Base-by-base conservation (phyloP, 2,329 filamentous ascomycete species). In the Aspergillus jensenii region DNA sequence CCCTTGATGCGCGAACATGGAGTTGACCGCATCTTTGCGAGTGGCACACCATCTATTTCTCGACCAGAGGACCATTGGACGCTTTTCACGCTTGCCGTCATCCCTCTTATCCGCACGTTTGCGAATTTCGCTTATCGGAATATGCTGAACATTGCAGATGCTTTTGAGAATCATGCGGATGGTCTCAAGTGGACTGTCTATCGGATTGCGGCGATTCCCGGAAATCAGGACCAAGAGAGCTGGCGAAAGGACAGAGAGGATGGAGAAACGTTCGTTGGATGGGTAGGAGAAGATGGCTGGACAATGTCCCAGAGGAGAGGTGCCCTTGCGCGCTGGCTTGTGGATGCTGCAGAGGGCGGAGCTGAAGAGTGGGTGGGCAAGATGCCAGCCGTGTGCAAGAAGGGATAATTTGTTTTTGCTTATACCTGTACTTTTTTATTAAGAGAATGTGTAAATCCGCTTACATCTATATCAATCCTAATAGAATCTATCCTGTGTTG, bases 331-430 rank as follows among this genome's bases (percentile, higher is more conserved):
- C 27, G 51, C 14, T 54, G 51, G 51, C 51, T 54, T 27, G 51
- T 54, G 37, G 51, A 54, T 33, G 41, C 43, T 47, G 51, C 41
- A 19, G 51, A 54, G 31, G 33, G 27, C 12, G 31, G 21, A 19
- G 51, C 41, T 19, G 51, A 50, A n/a, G 33, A 47, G 19, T 54
- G 51, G 51, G 51, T 54, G 31, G 43, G 51, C 9, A 54, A 47
- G 33, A 54, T 54, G 51, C 51, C 51, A 9, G 43, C 51, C 11
- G 51, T 54, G 7, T 46, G 40, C 11, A 54, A 54, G 43, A 54
- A 47, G n/a, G 43, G 48, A 6, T 49, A 33, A 41, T 23, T 7
- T n/a, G 7, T 9, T 17, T 17, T 2, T 11, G n/a, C 7, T 11
- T 8, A 31, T 37, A 6, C 35, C 4, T 37, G 9, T 35, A 35